A percentile compares a stretch with the other conserved stretches of the same genome.
These are phyloP conservation scores for Debaryomycetaceae sp. DNA, from an alignment of 1,139 yeast species.

Conservation along the genomic window DNA sequence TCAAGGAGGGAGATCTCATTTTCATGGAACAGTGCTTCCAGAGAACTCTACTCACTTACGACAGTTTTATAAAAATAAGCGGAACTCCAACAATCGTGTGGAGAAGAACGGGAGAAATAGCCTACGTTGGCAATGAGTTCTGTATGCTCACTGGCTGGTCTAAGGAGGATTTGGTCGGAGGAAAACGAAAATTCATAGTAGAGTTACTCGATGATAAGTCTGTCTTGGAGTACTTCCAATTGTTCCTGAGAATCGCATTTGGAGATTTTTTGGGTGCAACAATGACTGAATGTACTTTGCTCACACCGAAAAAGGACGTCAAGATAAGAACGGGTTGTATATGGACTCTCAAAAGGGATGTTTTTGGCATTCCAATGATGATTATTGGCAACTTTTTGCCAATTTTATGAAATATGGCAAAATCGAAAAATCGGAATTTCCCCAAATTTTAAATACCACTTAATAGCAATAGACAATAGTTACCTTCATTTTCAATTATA, in stretches of 20 bases:
- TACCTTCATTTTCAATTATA: background rate
- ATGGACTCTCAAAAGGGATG: conserved; percentile 78
- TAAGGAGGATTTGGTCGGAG: conserved; percentile 57
- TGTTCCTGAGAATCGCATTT: conserved; percentile 82
- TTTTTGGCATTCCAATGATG: conserved; percentile 79
- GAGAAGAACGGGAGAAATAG: conserved; percentile 94
- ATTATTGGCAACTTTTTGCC: conserved; percentile 91
- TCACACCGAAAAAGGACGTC: conserved; percentile 50
- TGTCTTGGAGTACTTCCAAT: conserved; percentile 81
- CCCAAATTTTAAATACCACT: background rate
- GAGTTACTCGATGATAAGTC: conserved; percentile 87
- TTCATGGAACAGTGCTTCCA: conserved; percentile 97
- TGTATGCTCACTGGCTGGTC: conserved; percentile 90
- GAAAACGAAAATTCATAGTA: conserved; percentile 70
- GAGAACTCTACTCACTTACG: conserved; percentile 83
- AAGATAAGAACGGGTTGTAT: conserved; percentile 72
- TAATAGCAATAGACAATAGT: background rate
- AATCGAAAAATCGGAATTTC: background rate
- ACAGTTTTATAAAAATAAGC: conserved; percentile 73
- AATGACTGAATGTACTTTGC: conserved; percentile 76
- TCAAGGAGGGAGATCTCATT: conserved; percentile 85
- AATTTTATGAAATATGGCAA: conserved; percentile 32
- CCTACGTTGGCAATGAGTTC: conserved; percentile 91
- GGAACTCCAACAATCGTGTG: conserved; percentile 96
- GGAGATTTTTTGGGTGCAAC: conserved; percentile 91